These are phyloP conservation scores for Russula earlei DNA, from an alignment of 768 basidiomycete genomes.

Conservation along the genomic window DNA sequence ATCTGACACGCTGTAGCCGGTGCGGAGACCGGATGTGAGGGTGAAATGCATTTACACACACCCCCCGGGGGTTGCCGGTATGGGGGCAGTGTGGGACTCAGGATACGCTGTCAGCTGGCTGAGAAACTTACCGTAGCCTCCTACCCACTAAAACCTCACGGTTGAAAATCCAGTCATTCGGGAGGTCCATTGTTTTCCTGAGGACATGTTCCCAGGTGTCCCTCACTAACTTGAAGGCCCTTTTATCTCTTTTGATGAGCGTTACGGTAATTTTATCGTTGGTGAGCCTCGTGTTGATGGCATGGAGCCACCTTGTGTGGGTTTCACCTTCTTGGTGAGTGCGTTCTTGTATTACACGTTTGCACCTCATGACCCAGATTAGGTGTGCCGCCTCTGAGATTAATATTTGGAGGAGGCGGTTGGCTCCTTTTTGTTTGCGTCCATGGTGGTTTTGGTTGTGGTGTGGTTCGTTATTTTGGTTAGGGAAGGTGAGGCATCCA, in stretches of 20 bases:
- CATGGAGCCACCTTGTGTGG: not conserved
- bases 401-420: slow-evolving; percentile 10
- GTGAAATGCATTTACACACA: not conserved
- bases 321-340: not conserved
- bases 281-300: not conserved
- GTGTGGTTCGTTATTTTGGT: not conserved
- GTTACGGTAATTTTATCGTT: not conserved
- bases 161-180: not conserved
- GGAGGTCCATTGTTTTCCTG: not conserved
- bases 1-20: too few species aligned
- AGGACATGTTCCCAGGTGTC: not conserved
- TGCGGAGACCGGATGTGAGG: not conserved
- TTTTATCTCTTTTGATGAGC: not conserved
- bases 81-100: not conserved
- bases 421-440: not conserved
- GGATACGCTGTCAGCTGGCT: too few species aligned
- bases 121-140: not conserved
- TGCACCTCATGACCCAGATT: slow-evolving; percentile 15
- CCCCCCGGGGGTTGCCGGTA: too few species aligned
- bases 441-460: not conserved
- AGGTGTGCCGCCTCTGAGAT: slow-evolving; percentile 7
- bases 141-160: not conserved
- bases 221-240: too few species aligned
- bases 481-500: slow-evolving; percentile 14
- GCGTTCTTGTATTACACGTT: not conserved